phyloP scores from a whole-genome alignment of 768 basidiomycete species.

The Guyanaporus albipodus region DNA sequence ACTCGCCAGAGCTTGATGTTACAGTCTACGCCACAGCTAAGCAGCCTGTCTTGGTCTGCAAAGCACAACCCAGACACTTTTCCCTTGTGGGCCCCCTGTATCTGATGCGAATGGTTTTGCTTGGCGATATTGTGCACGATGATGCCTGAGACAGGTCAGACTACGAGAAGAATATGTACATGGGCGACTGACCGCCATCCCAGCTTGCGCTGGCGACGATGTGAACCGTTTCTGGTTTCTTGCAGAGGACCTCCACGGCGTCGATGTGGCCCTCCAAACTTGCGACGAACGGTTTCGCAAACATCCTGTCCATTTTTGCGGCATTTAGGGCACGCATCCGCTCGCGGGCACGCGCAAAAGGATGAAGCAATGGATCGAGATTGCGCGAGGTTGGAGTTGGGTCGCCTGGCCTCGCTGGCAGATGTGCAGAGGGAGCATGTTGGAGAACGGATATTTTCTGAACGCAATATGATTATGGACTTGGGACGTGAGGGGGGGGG shows the following conservation, averaged over 20 bases:
- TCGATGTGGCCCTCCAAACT: conserved; percentile 90
- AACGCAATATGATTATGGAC: conserved; percentile 2
- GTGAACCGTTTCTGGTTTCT: conserved; percentile 67
- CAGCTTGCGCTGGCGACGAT: conserved; percentile 89
- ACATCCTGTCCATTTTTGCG: conserved; percentile 94
- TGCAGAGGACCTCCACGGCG: conserved; percentile 83
- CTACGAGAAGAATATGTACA: not conserved
- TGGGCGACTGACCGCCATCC: conserved; percentile 75
- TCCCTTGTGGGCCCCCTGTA: conserved; percentile 76
- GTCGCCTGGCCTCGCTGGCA: conserved; percentile 74
- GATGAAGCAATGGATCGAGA: conserved; percentile 92
- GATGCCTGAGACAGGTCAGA: conserved; percentile 49
- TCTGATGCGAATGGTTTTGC: conserved; percentile 47
- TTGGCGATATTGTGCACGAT: conserved; percentile 78
- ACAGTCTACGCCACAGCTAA: conserved; percentile 81
- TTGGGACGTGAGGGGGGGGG: too few relatives aligned
- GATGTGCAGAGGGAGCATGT: conserved; percentile 71
- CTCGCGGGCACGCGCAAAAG: conserved; percentile 89
- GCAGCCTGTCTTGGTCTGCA: conserved; percentile 53
- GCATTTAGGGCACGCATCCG: conserved; percentile 92
- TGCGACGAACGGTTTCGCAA: conserved; percentile 94
- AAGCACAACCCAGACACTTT: conserved; percentile 84
- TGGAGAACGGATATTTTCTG: conserved; percentile 88
- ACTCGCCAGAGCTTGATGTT: conserved; percentile 80
- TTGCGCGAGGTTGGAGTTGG: conserved; percentile 88